Evolutionary conservation across 768 basidiomycete genomes (phyloP), one percentile per base, ranked within the genome.

Genomic region (Hygrophoropsis aurantiaca): DNA sequence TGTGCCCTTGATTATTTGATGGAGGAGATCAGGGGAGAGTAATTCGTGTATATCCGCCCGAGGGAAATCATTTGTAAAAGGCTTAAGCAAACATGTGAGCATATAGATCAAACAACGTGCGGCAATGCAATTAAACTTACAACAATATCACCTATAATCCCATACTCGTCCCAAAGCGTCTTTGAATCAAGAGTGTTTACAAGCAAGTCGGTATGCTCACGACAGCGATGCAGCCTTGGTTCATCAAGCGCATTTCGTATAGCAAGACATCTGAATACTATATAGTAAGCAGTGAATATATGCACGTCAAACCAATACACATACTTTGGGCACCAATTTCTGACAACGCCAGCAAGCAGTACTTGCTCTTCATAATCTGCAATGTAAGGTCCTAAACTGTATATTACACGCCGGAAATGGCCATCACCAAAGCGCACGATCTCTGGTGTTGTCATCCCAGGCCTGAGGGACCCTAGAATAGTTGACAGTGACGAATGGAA

Each of bases 301-400:
- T 25, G 18, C 11, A 16, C 6, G 40, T 20, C 15, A n/a, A n/a
- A n/a, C n/a, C n/a, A n/a, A n/a, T n/a, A n/a, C 44, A 46, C 52
- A 13, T 54, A 72, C 70, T 51, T 50, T 11, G 66, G 44, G 50
- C 65, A 66, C 63, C 62, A 65, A 3, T 38, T 36, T 40, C 62
- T 60, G 0, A 72, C 58, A 24, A 70, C 53, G 30, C 68, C 60
- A 3, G 64, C 57, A 1, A 71, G 48, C 1, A 68, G 44, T 1
- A 50, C 62, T 44, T 73, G 72, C 44, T 74, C 70, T 1, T 66
- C 68, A 44, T 74, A 73, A 43, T 74, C 68, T 0, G 68, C 68
- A 46, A 74, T 72, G 35, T 70, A 69, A 0, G 69, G 62, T 1
- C 69, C 69, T 3, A 74, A 47, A 2, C 61, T 59, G 53, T 63